Evolutionary conservation across 2,329 filamentous ascomycete genomes (phyloP), one percentile per base, ranked within the genome.

Genomic region (Exophiala sideris): DNA sequence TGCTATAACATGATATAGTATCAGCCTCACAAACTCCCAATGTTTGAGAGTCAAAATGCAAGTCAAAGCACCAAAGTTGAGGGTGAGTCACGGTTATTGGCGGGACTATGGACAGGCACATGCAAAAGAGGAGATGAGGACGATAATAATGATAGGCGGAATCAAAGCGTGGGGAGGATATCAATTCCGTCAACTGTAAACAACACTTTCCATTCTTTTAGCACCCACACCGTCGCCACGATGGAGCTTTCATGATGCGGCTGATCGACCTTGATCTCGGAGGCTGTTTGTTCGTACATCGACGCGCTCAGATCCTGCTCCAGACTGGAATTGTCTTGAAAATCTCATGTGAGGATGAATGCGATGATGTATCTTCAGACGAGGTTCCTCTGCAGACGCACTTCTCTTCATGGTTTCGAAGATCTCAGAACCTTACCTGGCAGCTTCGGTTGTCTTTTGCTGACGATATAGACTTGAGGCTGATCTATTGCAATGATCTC

Each of bases 181-280:
- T 29, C 5, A 29, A 29, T 29, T 29, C 24, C 3, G 24, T 29
- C 2, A 5, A 5, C 24, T 5, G 24, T 29, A 5, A 29, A 29
- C 24, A 29, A 29, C 24, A 29, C 24, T 8, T 29, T 29, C 24
- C 7, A 29, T 8, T 8, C 7, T 29, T 8, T 29, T 29, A 5
- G 24, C 24, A 29, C 24, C 24, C 24, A 29, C 24, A 29, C 5
- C 7, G 3, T 29, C 7, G 24, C 24, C 24, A 8, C 7, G 7
- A 29, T 29, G 24, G 24, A 29, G 24, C 24, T 29, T 5, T 29
- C 24, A 29, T 29, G 24, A 29, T 29, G 24, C 24, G 24, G 24
- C 52, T 54, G 51, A 32, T 20, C 11, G 48, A 58, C 34, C 29
- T 54, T 21, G 32, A 55, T 24, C 48, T 54, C 16, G 56, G 48